Evolutionary conservation across 148 eudicot genomes (phyloP).

Genomic region (Pharnaceum exiguum): DNA sequence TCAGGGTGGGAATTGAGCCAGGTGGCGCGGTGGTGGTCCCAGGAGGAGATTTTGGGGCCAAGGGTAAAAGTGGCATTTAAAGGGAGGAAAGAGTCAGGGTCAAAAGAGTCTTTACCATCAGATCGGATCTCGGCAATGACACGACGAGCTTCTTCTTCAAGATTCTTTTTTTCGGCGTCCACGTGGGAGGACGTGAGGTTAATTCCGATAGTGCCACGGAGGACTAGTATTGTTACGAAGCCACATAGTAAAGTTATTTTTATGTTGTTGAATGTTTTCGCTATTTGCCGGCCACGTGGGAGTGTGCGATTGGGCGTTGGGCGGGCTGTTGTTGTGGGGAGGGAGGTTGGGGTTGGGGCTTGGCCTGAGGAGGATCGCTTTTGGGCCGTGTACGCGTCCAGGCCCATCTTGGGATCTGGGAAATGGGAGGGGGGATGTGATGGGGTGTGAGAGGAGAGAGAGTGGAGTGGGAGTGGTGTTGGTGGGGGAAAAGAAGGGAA

Average conservation of each 20-base stretch:
- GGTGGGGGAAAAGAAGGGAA: conserved; percentile 1
- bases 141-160: conserved; percentile 41
- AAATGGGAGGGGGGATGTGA: not conserved
- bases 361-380: conserved; percentile 23
- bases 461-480: not conserved
- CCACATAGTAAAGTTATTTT: conserved; percentile 47
- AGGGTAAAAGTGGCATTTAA: conserved; percentile 38
- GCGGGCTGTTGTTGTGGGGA: conserved; percentile 25
- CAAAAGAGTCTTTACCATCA: conserved; percentile 31
- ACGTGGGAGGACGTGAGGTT: conserved; percentile 23
- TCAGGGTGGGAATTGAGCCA: conserved; percentile 40
- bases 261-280: conserved; percentile 40
- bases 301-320: not conserved
- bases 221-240: conserved; percentile 48
- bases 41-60: conserved; percentile 54
- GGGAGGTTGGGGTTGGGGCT: conserved; percentile 5
- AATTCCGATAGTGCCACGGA: conserved; percentile 59
- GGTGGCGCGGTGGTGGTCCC: conserved; percentile 46
- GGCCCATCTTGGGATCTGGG: conserved; percentile 21
- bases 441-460: conserved; percentile 3
- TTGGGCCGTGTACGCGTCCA: conserved; percentile 34
- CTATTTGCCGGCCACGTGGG: conserved; percentile 36
- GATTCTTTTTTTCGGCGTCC: conserved; percentile 16
- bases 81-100: conserved; percentile 23
- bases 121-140: conserved; percentile 50